Percentiles rank a stretch among this genome's conserved stretches.
Conservation (phyloP, 768 basidiomycete species). For the Exsudoporus frostii region DNA sequence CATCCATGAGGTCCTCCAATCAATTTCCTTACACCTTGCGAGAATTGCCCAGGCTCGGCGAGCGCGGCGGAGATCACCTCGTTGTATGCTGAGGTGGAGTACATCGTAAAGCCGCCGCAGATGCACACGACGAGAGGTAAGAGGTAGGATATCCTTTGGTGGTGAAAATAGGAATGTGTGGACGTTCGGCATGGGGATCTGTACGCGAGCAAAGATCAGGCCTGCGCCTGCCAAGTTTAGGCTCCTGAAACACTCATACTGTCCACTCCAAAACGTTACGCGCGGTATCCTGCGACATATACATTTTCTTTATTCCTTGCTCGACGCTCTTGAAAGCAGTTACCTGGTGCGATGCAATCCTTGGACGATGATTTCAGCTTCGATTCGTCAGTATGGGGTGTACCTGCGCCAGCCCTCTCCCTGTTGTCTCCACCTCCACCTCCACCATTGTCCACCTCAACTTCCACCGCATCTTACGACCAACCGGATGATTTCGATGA, state of each 20-base stretch:
- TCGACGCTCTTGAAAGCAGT: neutral
- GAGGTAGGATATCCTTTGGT: constrained; percentile 45
- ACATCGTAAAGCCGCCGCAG: constrained; percentile 73
- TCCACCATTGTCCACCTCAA: constrained; percentile 20
- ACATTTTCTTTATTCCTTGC: constrained; percentile 3
- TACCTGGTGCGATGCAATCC: constrained; percentile 14
- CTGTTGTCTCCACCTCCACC: constrained; percentile 26
- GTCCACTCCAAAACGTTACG: neutral
- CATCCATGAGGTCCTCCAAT: constrained; percentile 73
- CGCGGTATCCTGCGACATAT: constrained; percentile 1
- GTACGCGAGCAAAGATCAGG: neutral
- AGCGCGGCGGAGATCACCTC: constrained; percentile 61
- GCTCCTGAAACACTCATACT: neutral
- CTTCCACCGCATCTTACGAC: constrained; percentile 31
- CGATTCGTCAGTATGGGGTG: constrained; percentile 72
- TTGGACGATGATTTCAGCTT: constrained; percentile 77
- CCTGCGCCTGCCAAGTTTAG: neutral
- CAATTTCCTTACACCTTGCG: constrained; percentile 70
- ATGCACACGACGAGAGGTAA: constrained; percentile 64
- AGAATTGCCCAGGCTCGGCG: constrained; percentile 72
- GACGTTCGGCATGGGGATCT: constrained; percentile 21
- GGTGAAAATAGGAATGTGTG: constrained; percentile 63
- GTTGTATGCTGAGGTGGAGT: constrained; percentile 66
- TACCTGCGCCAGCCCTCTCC: constrained; percentile 36
- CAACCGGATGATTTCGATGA: constrained; percentile 53